These are phyloP conservation scores for Entoloma clypeatum DNA, from an alignment of 1,284 basidiomycete genomes.

Conservation along the genomic window DNA sequence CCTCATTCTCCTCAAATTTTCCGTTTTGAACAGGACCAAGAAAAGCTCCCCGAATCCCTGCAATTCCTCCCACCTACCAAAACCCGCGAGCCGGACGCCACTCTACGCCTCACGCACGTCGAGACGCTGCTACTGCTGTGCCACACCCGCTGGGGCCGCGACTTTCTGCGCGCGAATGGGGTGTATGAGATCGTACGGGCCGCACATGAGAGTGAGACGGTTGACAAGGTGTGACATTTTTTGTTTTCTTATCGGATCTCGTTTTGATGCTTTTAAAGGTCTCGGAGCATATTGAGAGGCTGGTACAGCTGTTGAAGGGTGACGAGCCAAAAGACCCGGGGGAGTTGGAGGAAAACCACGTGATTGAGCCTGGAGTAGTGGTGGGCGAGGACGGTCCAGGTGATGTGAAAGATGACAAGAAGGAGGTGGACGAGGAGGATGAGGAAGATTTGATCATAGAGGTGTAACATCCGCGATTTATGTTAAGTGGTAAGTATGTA, in stretches of 20 bases:
- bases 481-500: background rate
- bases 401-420: slow-evolving; percentile 21
- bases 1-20: slow-evolving; percentile 5
- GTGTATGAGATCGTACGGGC: slow-evolving; percentile 86
- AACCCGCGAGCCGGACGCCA: slow-evolving; percentile 77
- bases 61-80: slow-evolving; percentile 90
- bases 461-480: slow-evolving; percentile 31
- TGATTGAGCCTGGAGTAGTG: slow-evolving; percentile 13
- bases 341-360: slow-evolving; percentile 15
- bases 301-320: slow-evolving; percentile 74
- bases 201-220: slow-evolving; percentile 77
- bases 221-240: slow-evolving; percentile 59
- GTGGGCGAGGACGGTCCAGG: slow-evolving; percentile 14
- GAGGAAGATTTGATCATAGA: slow-evolving; percentile 57
- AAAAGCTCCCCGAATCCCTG: slow-evolving; percentile 77
- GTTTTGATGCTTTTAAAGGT: slow-evolving; percentile 36
- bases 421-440: slow-evolving; percentile 31
- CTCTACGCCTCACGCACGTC: slow-evolving; percentile 80
- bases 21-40: slow-evolving; percentile 67
- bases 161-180: slow-evolving; percentile 76
- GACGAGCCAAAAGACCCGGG: slow-evolving; percentile 42
- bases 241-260: slow-evolving; percentile 1
- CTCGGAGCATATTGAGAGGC: slow-evolving; percentile 63
- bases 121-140: slow-evolving; percentile 89
- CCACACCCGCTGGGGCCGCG: slow-evolving; percentile 84